phyloP scores from a whole-genome alignment of 148 eudicot species.

The Suaeda aralocaspica region DNA sequence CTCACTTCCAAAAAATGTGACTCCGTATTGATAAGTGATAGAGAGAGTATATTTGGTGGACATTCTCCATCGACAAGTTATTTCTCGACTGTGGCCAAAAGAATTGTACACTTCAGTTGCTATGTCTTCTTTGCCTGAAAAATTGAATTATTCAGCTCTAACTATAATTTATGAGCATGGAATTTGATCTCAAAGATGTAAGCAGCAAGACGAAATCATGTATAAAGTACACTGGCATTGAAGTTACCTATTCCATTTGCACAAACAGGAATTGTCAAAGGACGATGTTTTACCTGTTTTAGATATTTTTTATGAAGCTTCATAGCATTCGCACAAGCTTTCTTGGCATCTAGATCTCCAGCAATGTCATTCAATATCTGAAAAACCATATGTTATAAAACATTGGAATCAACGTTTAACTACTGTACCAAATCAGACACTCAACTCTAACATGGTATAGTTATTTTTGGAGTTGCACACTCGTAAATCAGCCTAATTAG shows the following conservation, averaged over 20 bases:
- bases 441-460: neutral
- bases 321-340: constrained; percentile 86
- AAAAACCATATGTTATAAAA: constrained; percentile 5
- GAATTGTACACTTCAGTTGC: neutral
- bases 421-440: neutral
- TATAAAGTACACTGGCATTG: no score
- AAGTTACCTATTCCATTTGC: no score
- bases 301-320: constrained; percentile 95
- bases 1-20: constrained; percentile 4
- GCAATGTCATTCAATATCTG: constrained; percentile 90
- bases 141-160: neutral
- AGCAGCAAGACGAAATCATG: no score
- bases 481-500: neutral
- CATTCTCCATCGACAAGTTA: no score
- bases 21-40: neutral
- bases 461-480: neutral
- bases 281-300: constrained; percentile 48
- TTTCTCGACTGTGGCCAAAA: constrained; percentile 6
- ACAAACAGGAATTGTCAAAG: no score
- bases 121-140: constrained; percentile 34
- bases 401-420: neutral
- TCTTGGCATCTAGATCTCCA: constrained; percentile 87
- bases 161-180: neutral
- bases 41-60: no score
- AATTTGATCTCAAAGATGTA: neutral